Base-by-base conservation (phyloP, 306 rosid species). In the Delonix regia region DNA sequence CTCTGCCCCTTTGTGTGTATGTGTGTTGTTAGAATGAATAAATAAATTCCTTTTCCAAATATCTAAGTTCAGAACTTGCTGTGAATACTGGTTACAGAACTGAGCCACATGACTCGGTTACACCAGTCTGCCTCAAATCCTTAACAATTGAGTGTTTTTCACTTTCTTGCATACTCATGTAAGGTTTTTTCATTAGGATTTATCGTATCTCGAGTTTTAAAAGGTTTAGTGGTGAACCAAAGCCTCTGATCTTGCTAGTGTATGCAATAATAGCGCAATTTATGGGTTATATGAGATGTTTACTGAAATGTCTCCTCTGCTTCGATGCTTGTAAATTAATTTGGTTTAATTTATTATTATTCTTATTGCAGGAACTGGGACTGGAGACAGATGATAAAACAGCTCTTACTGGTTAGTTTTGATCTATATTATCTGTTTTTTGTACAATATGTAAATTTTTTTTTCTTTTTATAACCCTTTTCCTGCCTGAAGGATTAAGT, bases 311-410 rank as follows among this genome's bases (percentile, higher is more conserved):
- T 73, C 24, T 59, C 36, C 22, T 55, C 16, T 61, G 24, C 65
- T 13, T 30, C 47, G 38, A 21, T 69, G 39, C 49, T 68, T 57
- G 59, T 62, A 25, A 68, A 70, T 63, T 47, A 64, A 30, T 77
- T 79, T 82, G 16, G 24, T 71, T 59, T 74, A 9, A 75, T 75
- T 80, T 71, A 84, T 57, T 64, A 24, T 51, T 77, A 42, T 56
- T 65, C 57, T 62, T 48, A 41, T 78, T 84, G 80, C 88, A 96
- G 99, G 99, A 96, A 82, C 75, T 96, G 80, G 99, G 99, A 72
- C 86, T 96, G 86, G 99, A 96, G 85, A 93, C 99, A 19, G 98
- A 96, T 82, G 99, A 96, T 86, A 96, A 96, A 86, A 96, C 98
- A 71, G 96, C 99, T 65, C 98, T 96, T 69, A 88, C 99, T 80